Base-by-base conservation (phyloP, 345 rosid genomes). In the Geranium brycei region DNA sequence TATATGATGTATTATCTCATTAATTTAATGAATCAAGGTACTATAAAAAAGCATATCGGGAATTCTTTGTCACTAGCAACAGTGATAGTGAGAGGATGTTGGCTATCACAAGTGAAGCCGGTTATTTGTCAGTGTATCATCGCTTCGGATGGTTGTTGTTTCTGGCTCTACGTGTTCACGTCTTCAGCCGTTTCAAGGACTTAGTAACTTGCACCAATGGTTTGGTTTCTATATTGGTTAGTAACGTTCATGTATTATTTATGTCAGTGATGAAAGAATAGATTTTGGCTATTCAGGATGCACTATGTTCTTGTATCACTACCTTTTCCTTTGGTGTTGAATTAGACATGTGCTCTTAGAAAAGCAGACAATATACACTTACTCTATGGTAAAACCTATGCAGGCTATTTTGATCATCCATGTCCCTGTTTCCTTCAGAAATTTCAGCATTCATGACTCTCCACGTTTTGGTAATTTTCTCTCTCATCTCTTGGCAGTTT, bases 131-230 rank as follows among this genome's bases (percentile, higher is more conserved):
- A 4, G 80, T 86, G 62, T 86, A 81, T 67, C 80, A 85, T 71
- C 95, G 83, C n/a, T 90, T 93, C 63, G 99, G 97, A 66, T 93
- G 99, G 99, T 59, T 90, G 71, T 80, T 90, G 71, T 88, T 93
- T 82, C 74, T 90, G 84, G 95, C 89, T 7, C 96, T 93, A 64
- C 89, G 99, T 28, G 78, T 82, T 60, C 91, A 87, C 71, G 91
- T 85, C 12, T 86, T 86, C 70, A 78, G 96, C 71, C 84, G 90
- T 51, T 85, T 85, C 75, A 89, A 86, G 76, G 97, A 93, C 76
- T 81, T 93, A 28, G 89, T 86, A 71, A 86, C 96, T 51, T 87
- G 96, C 79, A 76, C 86, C 19, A 90, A 87, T 75, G 97, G 95
- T 68, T 73, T 90, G 75, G 89, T 88, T 64, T 87, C 96, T 66